These are phyloP conservation scores for Dictyostelium citrinum DNA, from an alignment of 78 protist species.

Conservation along the genomic window DNA sequence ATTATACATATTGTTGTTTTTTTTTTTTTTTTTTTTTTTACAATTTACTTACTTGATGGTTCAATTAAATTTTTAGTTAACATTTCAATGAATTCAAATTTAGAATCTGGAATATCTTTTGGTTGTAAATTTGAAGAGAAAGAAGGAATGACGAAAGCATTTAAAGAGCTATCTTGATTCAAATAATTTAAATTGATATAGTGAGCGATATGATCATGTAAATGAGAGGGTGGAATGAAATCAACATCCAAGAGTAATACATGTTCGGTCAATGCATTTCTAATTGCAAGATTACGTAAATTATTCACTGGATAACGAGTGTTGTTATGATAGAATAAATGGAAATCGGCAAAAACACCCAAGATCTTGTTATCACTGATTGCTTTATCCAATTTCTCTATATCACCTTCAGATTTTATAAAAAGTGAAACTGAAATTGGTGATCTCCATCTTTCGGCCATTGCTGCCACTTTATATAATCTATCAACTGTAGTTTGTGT, in stretches of 20 bases:
- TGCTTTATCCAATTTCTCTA: background rate
- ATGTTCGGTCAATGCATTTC: constrained; percentile 38
- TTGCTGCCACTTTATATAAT: constrained; percentile 13
- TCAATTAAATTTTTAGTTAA: background rate
- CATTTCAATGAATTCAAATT: constrained; percentile 16
- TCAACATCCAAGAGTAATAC: constrained; percentile 65
- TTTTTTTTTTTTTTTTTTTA: background rate
- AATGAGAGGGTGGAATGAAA: constrained; percentile 35
- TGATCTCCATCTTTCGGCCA: constrained; percentile 52
- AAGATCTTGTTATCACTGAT: background rate
- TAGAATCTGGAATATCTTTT: constrained; percentile 22
- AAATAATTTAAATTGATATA: background rate
- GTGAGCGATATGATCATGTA: constrained; percentile 20
- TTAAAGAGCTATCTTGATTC: background rate
- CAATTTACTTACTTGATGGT: constrained; percentile 33
- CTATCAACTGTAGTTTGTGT: constrained; percentile 68
- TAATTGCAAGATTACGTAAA: constrained; percentile 47
- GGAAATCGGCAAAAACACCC: constrained; percentile 1
- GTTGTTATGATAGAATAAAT: constrained; percentile 13
- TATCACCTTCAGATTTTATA: background rate
- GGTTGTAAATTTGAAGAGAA: constrained; percentile 22
- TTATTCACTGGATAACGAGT: constrained; percentile 70
- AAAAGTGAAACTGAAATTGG: constrained; percentile 53
- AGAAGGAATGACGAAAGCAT: constrained; percentile 57
- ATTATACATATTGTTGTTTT: background rate